phyloP scores from a whole-genome alignment of 1,139 yeast species.

The Hyphopichia khmerensis region DNA sequence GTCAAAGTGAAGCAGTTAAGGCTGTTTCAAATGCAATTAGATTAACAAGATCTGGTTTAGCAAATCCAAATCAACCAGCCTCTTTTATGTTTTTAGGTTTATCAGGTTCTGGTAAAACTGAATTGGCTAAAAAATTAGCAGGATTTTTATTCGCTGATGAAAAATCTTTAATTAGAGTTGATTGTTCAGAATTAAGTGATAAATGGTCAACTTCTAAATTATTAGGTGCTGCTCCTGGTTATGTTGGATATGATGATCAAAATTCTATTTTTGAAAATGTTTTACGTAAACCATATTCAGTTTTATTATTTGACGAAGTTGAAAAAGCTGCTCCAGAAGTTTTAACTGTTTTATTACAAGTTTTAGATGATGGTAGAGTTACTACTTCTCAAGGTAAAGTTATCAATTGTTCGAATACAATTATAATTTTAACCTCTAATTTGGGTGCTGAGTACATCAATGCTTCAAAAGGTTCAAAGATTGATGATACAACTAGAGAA shows the following conservation, averaged over 20 bases:
- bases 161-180: conserved; percentile 94
- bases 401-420: conserved; percentile 88
- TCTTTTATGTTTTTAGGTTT: conserved; percentile 93
- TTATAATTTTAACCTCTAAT: conserved; percentile 95
- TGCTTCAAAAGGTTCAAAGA: conserved; percentile 61
- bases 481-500: conserved; percentile 66
- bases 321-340: conserved; percentile 99
- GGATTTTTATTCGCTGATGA: conserved; percentile 95
- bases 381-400: conserved; percentile 93
- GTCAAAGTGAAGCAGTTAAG: conserved; percentile 93
- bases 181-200: conserved; percentile 94
- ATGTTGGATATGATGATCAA: conserved; percentile 97
- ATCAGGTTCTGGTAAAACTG: conserved; percentile 98
- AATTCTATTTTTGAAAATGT: conserved; percentile 93
- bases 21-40: conserved; percentile 96
- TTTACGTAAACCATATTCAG: conserved; percentile 91
- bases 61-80: conserved; percentile 95
- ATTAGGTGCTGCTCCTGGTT: conserved; percentile 98
- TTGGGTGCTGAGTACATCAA: conserved; percentile 91
- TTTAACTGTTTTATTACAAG: conserved; percentile 82
- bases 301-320: conserved; percentile 90
- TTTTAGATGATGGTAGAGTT: conserved; percentile 94
- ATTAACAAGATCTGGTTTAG: conserved; percentile 90
- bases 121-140: conserved; percentile 92
- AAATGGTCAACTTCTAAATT: conserved; percentile 94